Base-by-base conservation (phyloP, 179 eudicot species). In the Beta macrorhiza region DNA sequence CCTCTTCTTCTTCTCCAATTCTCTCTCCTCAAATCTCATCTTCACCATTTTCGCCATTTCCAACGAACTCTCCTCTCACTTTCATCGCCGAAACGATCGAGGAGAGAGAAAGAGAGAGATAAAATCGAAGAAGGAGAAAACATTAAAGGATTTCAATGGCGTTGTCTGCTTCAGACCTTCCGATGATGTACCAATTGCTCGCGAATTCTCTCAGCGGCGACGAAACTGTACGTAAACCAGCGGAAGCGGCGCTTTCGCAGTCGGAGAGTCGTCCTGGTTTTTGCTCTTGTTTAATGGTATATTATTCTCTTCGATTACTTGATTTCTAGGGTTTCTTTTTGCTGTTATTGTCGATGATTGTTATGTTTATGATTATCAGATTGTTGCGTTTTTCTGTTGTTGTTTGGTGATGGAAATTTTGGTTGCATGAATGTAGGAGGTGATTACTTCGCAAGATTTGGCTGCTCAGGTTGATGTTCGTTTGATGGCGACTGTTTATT, bases 241-340 rank as follows among this genome's bases (percentile, higher is more conserved):
- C 99, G 4, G 99, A 96, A 81, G 79, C 87, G 61, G 89, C 98
- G 4, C 98, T 96, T 32, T 90, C 97, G 12, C 92, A 91, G 77
- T 96, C 93, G 9, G 99, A 96, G 68, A 88, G 84, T 80, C 89
- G 94, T 0, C 92, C 98, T 32, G 99, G 99, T 20, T 96, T 96
- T 81, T 92, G 97, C 87, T 96, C 94, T 77, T 94, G 98, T 47
- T 88, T 93, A 0, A 81, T 92, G 98, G 98, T 92, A 86, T 55
- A 5, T 12, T 19, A 2, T 51, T 78, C 0, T 51, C 45, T 68
- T 69, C 9, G 17, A 14, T 70, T 42, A 29, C 32, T 75, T 52
- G 45, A 56, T 79, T 85, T 81, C 74, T 86, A 86, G 89, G 89
- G 83, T 86, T 84, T 86, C 65, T 29, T 29, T 49, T 25, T 44